Base-by-base conservation (phyloP, 805 yeast genomes). In the Wickerhamiella kurtzmanii region DNA sequence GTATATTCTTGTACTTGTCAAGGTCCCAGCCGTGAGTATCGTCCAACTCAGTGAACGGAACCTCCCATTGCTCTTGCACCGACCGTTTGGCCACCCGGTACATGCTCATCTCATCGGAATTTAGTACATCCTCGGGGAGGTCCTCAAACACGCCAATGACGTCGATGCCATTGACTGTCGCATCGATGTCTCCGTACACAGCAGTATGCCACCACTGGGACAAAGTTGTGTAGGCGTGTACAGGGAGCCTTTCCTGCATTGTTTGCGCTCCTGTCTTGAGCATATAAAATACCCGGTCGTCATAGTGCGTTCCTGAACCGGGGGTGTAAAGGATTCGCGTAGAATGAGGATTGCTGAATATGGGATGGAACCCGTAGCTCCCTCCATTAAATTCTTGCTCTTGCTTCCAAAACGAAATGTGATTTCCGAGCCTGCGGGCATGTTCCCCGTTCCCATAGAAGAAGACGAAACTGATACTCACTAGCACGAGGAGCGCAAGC, bases 191-290 rank as follows among this genome's bases (percentile, higher is more conserved):
- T 2, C 65, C 57, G 54, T 66, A 66, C 6, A 65, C 44, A 28
- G 58, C 67, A 51, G 62, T 66, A 41, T 63, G 53, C 15, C 61
- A 62, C 22, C 64, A 54, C 18, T 60, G 53, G 16, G 64, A 61
- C 19, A 65, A 50, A 2, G 68, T 64, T 6, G 69, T 64, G 19
- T 51, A 47, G n/a, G 64, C 38, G 46, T 66, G 70, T 16, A 63
- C 50, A 4, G 70, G 70, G 43, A 66, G 44, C 18, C 68, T 59
- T 18, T 61, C 51, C 68, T 67, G 66, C 50, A 61, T 52, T 2
- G 58, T 63, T 3, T 62, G 57, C 15, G 62, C 61, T n/a, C 69
- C 67, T 1, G 68, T 63, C 44, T 66, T 64, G 40, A 66, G 52
- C 65, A 67, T 59, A n/a, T 61, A 48, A 44, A 61, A 63, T 3